Conservation (phyloP, 345 rosid species). For the Euclidium syriacum region DNA sequence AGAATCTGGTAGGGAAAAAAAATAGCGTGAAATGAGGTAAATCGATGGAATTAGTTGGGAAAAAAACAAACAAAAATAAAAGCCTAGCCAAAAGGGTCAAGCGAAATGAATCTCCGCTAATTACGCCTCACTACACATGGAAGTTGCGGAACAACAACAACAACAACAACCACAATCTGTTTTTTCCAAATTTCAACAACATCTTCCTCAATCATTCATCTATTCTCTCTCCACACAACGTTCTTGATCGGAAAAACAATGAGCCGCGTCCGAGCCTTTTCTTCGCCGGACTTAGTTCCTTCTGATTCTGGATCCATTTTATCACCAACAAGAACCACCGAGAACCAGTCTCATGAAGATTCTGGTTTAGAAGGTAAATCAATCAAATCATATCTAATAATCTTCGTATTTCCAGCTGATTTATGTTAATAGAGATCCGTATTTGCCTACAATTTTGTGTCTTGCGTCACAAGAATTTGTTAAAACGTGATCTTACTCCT, state of each 20-base stretch:
- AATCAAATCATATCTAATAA: neutral
- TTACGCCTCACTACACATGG: slow-evolving; percentile 20
- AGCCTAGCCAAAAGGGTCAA: neutral
- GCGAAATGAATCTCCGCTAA: slow-evolving; percentile 19
- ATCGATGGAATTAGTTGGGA: neutral
- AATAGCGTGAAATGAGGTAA: slow-evolving; percentile 28
- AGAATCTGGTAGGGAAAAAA: neutral
- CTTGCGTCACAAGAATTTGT: too few relatives aligned
- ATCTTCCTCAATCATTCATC: neutral
- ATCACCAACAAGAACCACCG: slow-evolving; percentile 12
- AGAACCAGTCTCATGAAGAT: slow-evolving; percentile 30
- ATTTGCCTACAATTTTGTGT: too few relatives aligned
- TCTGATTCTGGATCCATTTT: slow-evolving; percentile 14
- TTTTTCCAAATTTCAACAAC: slow-evolving; percentile 14
- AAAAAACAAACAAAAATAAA: neutral
- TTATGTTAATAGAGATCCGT: too few relatives aligned
- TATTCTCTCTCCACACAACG: neutral
- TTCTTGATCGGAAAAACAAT: slow-evolving; percentile 4
- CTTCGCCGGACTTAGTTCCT: slow-evolving; percentile 46
- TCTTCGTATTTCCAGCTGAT: too few relatives aligned
- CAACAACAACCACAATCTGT: slow-evolving; percentile 8
- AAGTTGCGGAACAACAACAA: neutral
- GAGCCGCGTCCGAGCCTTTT: slow-evolving; percentile 37
- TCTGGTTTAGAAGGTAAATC: slow-evolving; percentile 43
- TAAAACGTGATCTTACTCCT: too few relatives aligned